phyloP scores from a whole-genome alignment of 2,329 filamentous ascomycete genomes.

The Shiraia bambusicola region DNA sequence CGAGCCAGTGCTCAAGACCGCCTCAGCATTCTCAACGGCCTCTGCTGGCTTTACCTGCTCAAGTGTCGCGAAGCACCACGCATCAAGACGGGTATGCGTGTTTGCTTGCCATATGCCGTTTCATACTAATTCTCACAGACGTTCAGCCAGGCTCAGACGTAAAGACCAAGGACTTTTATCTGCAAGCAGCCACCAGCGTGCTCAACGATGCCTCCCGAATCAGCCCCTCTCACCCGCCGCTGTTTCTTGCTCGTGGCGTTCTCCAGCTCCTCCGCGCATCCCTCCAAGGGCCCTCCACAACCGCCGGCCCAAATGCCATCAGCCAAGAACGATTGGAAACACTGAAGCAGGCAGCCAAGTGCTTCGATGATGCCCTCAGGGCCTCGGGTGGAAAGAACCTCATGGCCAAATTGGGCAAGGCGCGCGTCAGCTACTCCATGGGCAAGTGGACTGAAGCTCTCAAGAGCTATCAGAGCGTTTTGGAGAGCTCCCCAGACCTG shows the following conservation, averaged over 20 bases:
- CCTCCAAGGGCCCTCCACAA: slow-evolving; percentile 72
- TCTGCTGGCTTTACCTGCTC: slow-evolving; percentile 89
- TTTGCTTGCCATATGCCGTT: too few relatives aligned
- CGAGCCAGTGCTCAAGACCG: slow-evolving; percentile 75
- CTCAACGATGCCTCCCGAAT: slow-evolving; percentile 95
- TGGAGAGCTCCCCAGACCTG: slow-evolving; percentile 82
- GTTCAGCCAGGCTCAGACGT: slow-evolving; percentile 63
- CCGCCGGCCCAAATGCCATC: slow-evolving; percentile 64
- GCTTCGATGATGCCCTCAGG: slow-evolving; percentile 90
- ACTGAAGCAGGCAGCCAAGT: slow-evolving; percentile 81
- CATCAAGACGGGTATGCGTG: slow-evolving; percentile 55
- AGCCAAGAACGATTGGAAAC: slow-evolving; percentile 73
- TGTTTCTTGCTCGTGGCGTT: slow-evolving; percentile 89
- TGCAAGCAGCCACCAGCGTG: slow-evolving; percentile 84
- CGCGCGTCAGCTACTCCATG: slow-evolving; percentile 81
- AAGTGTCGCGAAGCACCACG: slow-evolving; percentile 81
- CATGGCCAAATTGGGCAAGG: slow-evolving; percentile 87
- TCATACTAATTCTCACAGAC: slow-evolving; percentile 24
- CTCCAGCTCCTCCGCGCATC: slow-evolving; percentile 86
- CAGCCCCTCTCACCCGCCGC: slow-evolving; percentile 86
- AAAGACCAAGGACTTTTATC: slow-evolving; percentile 90
- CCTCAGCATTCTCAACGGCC: slow-evolving; percentile 77
- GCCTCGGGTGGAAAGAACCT: slow-evolving; percentile 85
- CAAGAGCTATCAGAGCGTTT: slow-evolving; percentile 80
- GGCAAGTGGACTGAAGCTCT: slow-evolving; percentile 84